phyloP scores from a whole-genome alignment of 805 yeast genomes.

The Candida fluviatilis region DNA sequence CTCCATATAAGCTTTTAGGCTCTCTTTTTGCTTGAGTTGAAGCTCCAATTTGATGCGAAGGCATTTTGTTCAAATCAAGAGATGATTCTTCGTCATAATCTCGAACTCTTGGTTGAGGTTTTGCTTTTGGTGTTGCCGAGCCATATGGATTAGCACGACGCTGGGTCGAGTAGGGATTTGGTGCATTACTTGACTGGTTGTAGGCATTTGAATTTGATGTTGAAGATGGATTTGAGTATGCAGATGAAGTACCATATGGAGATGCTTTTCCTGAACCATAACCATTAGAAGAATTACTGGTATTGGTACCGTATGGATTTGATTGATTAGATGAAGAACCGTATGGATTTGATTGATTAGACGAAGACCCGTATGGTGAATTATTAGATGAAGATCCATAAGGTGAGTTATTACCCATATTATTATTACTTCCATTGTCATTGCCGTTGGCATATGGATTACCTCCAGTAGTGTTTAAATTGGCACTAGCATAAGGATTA shows the following conservation, averaged over 20 bases:
- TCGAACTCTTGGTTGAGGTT: constrained; percentile 1
- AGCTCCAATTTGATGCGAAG: constrained; percentile 5
- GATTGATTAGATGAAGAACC: no score
- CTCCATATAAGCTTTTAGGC: constrained; percentile 3
- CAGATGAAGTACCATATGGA: no score
- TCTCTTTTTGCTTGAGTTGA: constrained; percentile 5
- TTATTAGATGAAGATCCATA: background rate
- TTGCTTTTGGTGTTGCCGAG: constrained; percentile 3
- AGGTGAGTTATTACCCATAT: constrained; percentile 7
- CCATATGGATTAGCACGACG: constrained; percentile 3
- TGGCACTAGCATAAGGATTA: constrained; percentile 36
- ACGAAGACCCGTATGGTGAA: constrained; percentile 9
- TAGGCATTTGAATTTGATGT: constrained; percentile 6
- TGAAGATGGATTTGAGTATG: no score
- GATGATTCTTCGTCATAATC: constrained; percentile 2
- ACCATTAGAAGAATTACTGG: background rate
- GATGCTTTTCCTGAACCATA: background rate
- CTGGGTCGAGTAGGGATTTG: constrained; percentile 6
- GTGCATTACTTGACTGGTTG: constrained; percentile 5
- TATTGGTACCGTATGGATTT: constrained; percentile 10
- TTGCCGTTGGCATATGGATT: constrained; percentile 35
- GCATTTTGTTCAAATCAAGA: constrained; percentile 3
- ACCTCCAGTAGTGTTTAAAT: constrained; percentile 18
- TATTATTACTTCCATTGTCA: constrained; percentile 4
- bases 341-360: constrained; percentile 9